Conservation (phyloP, 2,329 filamentous ascomycete species). For the Magnaporthiopsis incrustans region DNA sequence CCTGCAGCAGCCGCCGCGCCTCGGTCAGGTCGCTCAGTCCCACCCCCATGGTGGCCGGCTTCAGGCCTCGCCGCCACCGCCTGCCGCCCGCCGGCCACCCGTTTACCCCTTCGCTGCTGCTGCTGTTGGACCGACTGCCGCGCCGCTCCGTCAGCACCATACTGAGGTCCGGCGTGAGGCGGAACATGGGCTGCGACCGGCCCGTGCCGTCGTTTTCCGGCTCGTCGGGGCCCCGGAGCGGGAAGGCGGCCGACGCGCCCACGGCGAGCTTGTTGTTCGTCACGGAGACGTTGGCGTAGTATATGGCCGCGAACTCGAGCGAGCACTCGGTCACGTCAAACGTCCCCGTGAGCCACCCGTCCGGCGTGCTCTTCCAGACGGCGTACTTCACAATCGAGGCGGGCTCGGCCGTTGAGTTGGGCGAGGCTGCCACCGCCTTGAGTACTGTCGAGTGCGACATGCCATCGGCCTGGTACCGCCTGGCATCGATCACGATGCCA, state of each 20-base stretch:
- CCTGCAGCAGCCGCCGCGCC: neutral
- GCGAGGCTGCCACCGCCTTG: neutral
- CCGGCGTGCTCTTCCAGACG: slow-evolving; percentile 4
- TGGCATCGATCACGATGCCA: neutral
- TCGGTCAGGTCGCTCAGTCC: neutral
- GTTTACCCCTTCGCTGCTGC: neutral
- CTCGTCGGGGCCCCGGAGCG: neutral
- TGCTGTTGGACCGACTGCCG: neutral
- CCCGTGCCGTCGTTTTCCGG: neutral
- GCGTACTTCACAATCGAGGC: neutral
- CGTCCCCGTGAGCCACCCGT: neutral
- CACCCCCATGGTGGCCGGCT: neutral
- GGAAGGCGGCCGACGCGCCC: slow-evolving; percentile 1
- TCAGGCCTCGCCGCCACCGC: neutral
- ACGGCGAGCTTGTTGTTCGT: slow-evolving; percentile 1
- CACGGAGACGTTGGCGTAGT: slow-evolving; percentile 5
- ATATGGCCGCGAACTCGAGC: slow-evolving; percentile 3
- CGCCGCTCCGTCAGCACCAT: neutral
- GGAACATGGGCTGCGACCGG: neutral
- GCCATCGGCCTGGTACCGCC: neutral
- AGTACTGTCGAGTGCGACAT: slow-evolving; percentile 1
- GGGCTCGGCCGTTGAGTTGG: neutral
- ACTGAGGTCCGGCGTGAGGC: slow-evolving; percentile 1
- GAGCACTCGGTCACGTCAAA: slow-evolving; percentile 4
- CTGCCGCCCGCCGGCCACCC: neutral